A percentile compares a stretch with the other conserved stretches of the same genome.
These are phyloP conservation scores for Paraphaeosphaeria sporulosa DNA, from an alignment of 2,329 filamentous ascomycete genomes.

Conservation along the genomic window DNA sequence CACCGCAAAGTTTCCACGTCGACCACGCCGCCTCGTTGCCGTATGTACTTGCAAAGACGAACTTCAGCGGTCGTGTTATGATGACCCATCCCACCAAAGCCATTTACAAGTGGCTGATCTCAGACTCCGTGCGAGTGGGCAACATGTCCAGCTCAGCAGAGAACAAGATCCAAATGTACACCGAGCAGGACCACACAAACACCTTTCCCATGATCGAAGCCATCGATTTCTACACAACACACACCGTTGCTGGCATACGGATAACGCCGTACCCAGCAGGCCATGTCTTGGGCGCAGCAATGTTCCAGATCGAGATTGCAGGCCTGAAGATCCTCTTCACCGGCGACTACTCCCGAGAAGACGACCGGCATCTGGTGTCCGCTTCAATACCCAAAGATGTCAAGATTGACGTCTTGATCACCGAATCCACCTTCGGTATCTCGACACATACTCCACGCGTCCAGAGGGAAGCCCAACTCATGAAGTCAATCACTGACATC, in stretches of 20 bases:
- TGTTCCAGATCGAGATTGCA: constrained; percentile 98
- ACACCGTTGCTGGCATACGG: constrained; percentile 93
- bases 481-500: constrained; percentile 93
- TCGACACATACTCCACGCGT: constrained; percentile 89
- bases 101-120: constrained; percentile 99
- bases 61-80: constrained; percentile 95
- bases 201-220: constrained; percentile 95
- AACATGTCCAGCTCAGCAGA: constrained; percentile 71
- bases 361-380: constrained; percentile 93
- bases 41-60: constrained; percentile 96
- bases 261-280: constrained; percentile 97
- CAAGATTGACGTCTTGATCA: constrained; percentile 95
- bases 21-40: constrained; percentile 99
- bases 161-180: constrained; percentile 77
- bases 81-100: constrained; percentile 99
- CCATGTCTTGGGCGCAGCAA: constrained; percentile 96
- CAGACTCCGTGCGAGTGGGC: constrained; percentile 91
- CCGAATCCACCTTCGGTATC: constrained; percentile 96
- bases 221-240: constrained; percentile 97
- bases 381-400: constrained; percentile 87
- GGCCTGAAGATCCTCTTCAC: constrained; percentile 97
- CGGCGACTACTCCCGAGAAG: constrained; percentile 94
- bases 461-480: constrained; percentile 89
- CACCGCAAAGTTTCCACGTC: constrained; percentile 81
- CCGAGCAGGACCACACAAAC: constrained; percentile 91